phyloP scores from a whole-genome alignment of 768 basidiomycete species.

The Leccinum pellstonianum region DNA sequence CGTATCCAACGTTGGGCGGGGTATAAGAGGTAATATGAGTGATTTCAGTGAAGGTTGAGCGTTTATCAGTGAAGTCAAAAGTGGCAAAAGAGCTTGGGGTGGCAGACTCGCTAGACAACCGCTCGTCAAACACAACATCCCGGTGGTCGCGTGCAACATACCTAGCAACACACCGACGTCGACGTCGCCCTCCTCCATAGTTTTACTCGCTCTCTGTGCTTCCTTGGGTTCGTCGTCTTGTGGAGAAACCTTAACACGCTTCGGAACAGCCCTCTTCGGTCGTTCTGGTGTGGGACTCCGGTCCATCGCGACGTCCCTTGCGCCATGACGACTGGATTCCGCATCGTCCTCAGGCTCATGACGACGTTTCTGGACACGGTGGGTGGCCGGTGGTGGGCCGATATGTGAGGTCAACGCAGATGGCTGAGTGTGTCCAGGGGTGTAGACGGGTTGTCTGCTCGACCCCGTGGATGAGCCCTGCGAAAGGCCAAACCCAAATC shows the following conservation, averaged over 20 bases:
- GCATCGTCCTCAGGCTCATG: slow-evolving; percentile 69
- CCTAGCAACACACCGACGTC: slow-evolving; percentile 81
- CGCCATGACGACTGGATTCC: slow-evolving; percentile 36
- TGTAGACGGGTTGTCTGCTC: slow-evolving; percentile 46
- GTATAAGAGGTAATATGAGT: slow-evolving; percentile 71
- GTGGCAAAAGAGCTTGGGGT: slow-evolving; percentile 69
- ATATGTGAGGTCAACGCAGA: slow-evolving; percentile 52
- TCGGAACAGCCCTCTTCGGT: slow-evolving; percentile 65
- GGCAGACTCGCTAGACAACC: slow-evolving; percentile 67
- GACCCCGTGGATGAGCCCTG: slow-evolving; percentile 42
- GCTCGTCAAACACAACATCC: slow-evolving; percentile 9
- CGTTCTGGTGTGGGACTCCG: slow-evolving; percentile 83
- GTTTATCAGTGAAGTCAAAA: slow-evolving; percentile 66
- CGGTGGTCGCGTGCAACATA: slow-evolving; percentile 28
- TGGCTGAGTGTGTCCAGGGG: slow-evolving; percentile 41
- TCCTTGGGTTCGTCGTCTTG: slow-evolving; percentile 37
- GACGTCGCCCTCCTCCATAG: slow-evolving; percentile 43
- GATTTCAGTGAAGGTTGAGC: slow-evolving; percentile 71
- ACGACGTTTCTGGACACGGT: slow-evolving; percentile 60
- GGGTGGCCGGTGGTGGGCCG: slow-evolving; percentile 38
- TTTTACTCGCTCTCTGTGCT: slow-evolving; percentile 53
- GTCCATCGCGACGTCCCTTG: slow-evolving; percentile 75
- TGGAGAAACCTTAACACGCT: slow-evolving; percentile 46
- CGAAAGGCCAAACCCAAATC: slow-evolving; percentile 69
- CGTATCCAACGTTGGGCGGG: slow-evolving; percentile 77